Evolutionary conservation across 768 basidiomycete species (phyloP).

Genomic region (Pleurotus cornucopiae): DNA sequence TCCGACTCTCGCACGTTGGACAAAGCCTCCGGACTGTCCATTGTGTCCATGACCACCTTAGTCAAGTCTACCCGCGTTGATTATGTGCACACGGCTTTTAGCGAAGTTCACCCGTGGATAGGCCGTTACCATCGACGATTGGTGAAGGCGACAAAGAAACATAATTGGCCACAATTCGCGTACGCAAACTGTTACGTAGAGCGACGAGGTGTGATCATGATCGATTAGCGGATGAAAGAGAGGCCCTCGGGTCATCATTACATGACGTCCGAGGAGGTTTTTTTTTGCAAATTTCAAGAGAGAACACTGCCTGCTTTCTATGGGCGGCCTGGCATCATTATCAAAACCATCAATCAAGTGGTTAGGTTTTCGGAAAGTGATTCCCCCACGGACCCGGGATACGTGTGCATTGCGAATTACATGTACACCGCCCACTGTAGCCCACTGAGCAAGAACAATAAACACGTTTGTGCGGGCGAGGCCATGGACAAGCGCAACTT

Average conservation of each 20-base stretch:
- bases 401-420: background rate
- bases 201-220: constrained; percentile 3
- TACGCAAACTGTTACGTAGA: background rate
- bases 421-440: background rate
- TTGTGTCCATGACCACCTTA: constrained; percentile 3
- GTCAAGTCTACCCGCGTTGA: background rate
- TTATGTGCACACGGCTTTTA: background rate
- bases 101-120: constrained; percentile 5
- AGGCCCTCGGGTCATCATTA: background rate
- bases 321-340: background rate
- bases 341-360: too few relatives aligned
- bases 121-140: background rate
- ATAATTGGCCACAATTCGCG: too few relatives aligned
- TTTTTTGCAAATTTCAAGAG: background rate
- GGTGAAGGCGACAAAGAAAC: too few relatives aligned
- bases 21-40: background rate
- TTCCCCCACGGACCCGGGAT: constrained; percentile 4
- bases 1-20: constrained; percentile 4
- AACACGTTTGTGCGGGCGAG: background rate
- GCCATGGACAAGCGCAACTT: background rate
- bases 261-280: background rate
- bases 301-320: background rate
- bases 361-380: background rate
- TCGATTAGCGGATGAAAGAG: constrained; percentile 4
- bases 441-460: constrained; percentile 6